Evolutionary conservation across 2,329 filamentous ascomycete species (phyloP).

Genomic region (Mollisia scopiformis): DNA sequence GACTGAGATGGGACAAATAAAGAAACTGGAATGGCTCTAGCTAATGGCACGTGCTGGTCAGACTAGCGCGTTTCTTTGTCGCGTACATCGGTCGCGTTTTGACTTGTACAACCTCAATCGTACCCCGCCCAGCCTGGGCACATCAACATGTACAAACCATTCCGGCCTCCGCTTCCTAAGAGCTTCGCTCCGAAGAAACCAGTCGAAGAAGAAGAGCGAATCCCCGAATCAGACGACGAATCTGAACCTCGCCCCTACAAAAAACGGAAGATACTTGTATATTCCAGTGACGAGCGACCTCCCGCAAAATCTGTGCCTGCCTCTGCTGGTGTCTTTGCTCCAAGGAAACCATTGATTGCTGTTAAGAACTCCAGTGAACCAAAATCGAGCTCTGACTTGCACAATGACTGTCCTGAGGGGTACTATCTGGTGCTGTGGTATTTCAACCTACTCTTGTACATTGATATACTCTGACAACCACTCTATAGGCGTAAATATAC

Average conservation of each 20-base stretch:
- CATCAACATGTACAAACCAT: constrained; percentile 37
- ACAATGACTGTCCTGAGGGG: constrained; percentile 24
- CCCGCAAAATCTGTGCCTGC: constrained; percentile 14
- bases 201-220: constrained; percentile 14
- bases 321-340: constrained; percentile 29
- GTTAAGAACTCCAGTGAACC: constrained; percentile 30
- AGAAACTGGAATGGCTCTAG: too few species aligned
- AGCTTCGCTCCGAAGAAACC: constrained; percentile 18
- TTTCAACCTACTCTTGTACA: not conserved
- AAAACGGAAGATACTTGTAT: constrained; percentile 31
- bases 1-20: too few species aligned
- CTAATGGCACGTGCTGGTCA: not conserved
- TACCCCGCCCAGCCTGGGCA: not conserved
- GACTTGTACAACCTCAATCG: not conserved
- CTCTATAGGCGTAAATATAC: constrained; percentile 65
- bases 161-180: constrained; percentile 35
- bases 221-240: constrained; percentile 28
- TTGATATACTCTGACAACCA: constrained; percentile 3
- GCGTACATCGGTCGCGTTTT: not conserved
- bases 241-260: constrained; percentile 28
- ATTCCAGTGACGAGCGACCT: constrained; percentile 30
- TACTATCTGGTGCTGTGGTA: constrained; percentile 40
- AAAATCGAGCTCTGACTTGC: constrained; percentile 8
- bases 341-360: constrained; percentile 34
- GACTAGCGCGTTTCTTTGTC: not conserved